Evolutionary conservation across 1,284 basidiomycete species (phyloP).

Genomic region (Tylopilus sp.): DNA sequence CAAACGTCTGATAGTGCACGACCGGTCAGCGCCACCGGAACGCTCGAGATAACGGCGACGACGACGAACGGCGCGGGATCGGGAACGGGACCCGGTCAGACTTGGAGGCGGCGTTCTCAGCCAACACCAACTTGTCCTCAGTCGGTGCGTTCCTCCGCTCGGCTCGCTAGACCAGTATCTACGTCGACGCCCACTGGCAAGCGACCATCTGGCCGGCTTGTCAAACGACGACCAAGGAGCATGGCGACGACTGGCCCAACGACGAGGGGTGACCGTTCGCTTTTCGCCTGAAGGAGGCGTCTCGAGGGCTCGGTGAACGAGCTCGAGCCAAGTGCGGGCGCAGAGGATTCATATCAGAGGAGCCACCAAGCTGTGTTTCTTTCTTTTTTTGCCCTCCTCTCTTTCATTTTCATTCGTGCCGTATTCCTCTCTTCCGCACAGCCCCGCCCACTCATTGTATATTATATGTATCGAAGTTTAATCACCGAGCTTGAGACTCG

Average conservation of each 20-base stretch:
- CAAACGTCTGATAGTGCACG: neutral
- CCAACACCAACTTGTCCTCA: neutral
- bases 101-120: neutral
- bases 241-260: neutral
- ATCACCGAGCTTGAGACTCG: slow-evolving; percentile 17
- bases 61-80: neutral
- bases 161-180: slow-evolving; percentile 1
- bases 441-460: neutral
- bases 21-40: slow-evolving; percentile 17
- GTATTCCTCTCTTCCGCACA: neutral
- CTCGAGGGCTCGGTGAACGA: neutral
- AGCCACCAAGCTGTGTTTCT: slow-evolving; percentile 6
- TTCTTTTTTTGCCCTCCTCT: neutral
- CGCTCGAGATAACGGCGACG: neutral
- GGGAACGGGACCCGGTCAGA: neutral
- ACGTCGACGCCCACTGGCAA: slow-evolving; percentile 7
- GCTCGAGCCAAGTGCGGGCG: neutral
- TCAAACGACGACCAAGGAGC: slow-evolving; percentile 9
- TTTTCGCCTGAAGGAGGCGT: neutral
- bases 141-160: slow-evolving; percentile 1
- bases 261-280: neutral
- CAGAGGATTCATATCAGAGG: neutral
- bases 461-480: slow-evolving; percentile 12
- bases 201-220: slow-evolving; percentile 1
- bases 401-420: neutral